These are phyloP conservation scores for Dryadomyces quercus-mongolicae DNA, from an alignment of 2,329 filamentous ascomycete species.

Conservation along the genomic window DNA sequence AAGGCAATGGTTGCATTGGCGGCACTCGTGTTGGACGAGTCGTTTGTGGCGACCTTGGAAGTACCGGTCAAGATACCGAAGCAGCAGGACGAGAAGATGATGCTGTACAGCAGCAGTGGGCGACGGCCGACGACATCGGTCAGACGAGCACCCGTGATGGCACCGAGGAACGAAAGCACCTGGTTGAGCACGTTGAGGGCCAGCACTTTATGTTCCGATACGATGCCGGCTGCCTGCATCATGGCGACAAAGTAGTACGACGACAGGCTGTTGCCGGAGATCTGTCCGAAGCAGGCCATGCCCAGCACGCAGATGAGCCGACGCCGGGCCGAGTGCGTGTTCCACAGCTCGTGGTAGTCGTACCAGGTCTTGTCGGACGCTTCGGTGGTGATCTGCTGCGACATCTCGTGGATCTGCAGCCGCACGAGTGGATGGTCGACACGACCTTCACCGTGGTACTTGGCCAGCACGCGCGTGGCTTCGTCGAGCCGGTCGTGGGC, in stretches of 20 bases:
- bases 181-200: slow-evolving; percentile 41
- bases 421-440: slow-evolving; percentile 20
- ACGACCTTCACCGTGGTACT: slow-evolving; percentile 39
- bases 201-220: slow-evolving; percentile 30
- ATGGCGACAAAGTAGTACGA: slow-evolving; percentile 44
- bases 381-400: slow-evolving; percentile 22
- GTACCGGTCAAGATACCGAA: slow-evolving; percentile 37
- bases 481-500: slow-evolving; percentile 13
- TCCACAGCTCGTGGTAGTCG: slow-evolving; percentile 32
- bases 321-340: slow-evolving; percentile 24
- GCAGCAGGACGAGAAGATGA: slow-evolving; percentile 31
- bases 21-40: slow-evolving; percentile 2
- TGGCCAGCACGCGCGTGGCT: slow-evolving; percentile 21
- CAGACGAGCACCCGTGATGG: slow-evolving; percentile 40
- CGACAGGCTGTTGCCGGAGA: slow-evolving; percentile 32
- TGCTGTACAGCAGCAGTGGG: slow-evolving; percentile 35
- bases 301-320: slow-evolving; percentile 27
- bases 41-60: slow-evolving; percentile 26
- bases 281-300: slow-evolving; percentile 25
- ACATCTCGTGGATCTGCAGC: slow-evolving; percentile 14
- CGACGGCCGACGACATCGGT: slow-evolving; percentile 47
- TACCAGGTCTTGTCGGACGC: slow-evolving; percentile 32
- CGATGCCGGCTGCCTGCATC: slow-evolving; percentile 39
- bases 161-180: slow-evolving; percentile 35
- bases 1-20: slow-evolving; percentile 9